Evolutionary conservation across 306 rosid genomes (phyloP), one percentile per base, ranked within the genome.

Genomic region (Dalbergia oliveri): DNA sequence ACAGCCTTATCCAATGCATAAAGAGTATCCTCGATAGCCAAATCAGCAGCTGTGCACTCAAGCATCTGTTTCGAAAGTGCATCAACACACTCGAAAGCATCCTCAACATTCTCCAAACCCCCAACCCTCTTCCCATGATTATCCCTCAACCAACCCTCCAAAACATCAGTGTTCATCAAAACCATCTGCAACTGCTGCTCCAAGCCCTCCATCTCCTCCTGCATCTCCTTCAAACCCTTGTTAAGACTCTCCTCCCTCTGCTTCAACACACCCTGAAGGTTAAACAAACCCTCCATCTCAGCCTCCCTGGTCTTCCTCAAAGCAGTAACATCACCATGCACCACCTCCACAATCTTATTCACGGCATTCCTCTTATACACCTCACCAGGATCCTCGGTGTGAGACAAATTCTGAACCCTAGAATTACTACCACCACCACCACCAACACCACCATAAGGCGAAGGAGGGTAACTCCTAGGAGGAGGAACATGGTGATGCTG

Each of bases 111-210:
- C 70, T 81, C 88, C 76, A 75, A 45, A 80, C 64, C 62, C 33
- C 68, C 75, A 35, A 65, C 6, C 49, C 80, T 71, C 83, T 88
- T 93, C 75, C 90, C 92, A 47, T 89, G 89, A 11, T 91, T 96
- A 14, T 93, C 97, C 71, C 87, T 88, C 85, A 90, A 43, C 99
- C 99, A 96, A 8, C 76, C 88, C 34, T 96, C 98, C 26, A 93
- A 45, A 59, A 93, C 86, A 72, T 93, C 99, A 2, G 86, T 57
- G 51, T 96, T 92, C 97, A 91, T 93, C 91, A 96, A 76, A 66
- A 93, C 90, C 87, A 90, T 90, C 91, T 96, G 99, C 79, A 96
- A 21, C 35, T 91, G 94, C 90, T 89, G 98, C 89, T 96, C 99
- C 85, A 96, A 73, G 5, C 83, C 90, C 80, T 93, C 99, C 88